These are phyloP conservation scores for Moniliophthora roreri DNA, from an alignment of 1,284 basidiomycete species.

Conservation along the genomic window DNA sequence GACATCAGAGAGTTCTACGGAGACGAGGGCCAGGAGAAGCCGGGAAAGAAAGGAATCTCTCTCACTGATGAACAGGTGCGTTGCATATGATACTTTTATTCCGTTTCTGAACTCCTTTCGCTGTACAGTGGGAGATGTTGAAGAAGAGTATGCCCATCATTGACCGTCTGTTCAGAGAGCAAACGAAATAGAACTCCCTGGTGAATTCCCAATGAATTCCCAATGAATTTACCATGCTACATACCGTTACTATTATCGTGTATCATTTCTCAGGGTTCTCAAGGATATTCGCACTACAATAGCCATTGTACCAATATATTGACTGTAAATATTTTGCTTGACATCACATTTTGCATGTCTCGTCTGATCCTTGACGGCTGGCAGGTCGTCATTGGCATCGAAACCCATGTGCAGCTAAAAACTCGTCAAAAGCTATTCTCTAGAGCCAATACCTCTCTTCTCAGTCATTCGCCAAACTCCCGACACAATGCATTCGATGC, in stretches of 20 bases:
- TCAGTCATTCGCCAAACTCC: constrained; percentile 57
- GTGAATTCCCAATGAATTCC: no score
- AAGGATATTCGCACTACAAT: no score
- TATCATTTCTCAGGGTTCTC: background rate
- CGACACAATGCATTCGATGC: constrained; percentile 86
- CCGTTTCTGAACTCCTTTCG: background rate
- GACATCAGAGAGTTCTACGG: constrained; percentile 83
- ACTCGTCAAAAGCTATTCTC: constrained; percentile 91
- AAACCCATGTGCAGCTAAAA: constrained; percentile 94
- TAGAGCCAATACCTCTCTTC: constrained; percentile 41
- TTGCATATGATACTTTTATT: background rate
- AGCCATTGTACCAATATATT: no score
- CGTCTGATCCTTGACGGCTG: constrained; percentile 46
- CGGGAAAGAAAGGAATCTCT: constrained; percentile 81
- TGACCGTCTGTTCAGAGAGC: constrained; percentile 50
- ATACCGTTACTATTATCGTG: no score
- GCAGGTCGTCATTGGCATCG: constrained; percentile 90
- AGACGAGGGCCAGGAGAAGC: constrained; percentile 64
- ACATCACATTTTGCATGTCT: constrained; percentile 12
- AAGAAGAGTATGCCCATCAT: constrained; percentile 44
- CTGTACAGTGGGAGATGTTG: constrained; percentile 58
- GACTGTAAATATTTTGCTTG: no score
- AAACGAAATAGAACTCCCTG: constrained; percentile 33
- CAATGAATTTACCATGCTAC: no score
- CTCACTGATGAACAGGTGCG: constrained; percentile 70